A percentile compares a stretch with the other conserved stretches of the same genome.
Conservation (phyloP, 768 basidiomycete species). For the Roridomyces roridus region DNA sequence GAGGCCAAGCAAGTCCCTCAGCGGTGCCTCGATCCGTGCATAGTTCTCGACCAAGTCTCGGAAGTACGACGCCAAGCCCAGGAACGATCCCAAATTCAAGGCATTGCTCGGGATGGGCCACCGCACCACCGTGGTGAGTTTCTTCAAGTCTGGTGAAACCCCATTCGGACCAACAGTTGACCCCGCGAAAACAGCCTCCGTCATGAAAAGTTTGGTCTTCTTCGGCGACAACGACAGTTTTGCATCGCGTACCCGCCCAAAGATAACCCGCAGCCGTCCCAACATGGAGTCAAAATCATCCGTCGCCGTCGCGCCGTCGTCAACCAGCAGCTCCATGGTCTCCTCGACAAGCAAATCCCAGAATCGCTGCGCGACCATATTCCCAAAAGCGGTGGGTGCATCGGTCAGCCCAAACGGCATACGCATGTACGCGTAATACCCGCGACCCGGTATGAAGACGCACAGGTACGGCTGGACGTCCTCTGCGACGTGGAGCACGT, state of each 20-base stretch:
- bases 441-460: conserved; percentile 45
- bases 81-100: conserved; percentile 37
- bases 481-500: conserved; percentile 24
- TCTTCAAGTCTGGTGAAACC: conserved; percentile 41
- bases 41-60: conserved; percentile 41
- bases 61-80: conserved; percentile 43
- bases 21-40: conserved; percentile 33
- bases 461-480: conserved; percentile 33
- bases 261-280: conserved; percentile 28
- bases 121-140: conserved; percentile 44
- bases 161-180: conserved; percentile 37
- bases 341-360: conserved; percentile 31
- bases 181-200: conserved; percentile 42
- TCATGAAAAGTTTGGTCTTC: conserved; percentile 44
- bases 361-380: conserved; percentile 33
- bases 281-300: conserved; percentile 37
- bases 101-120: conserved; percentile 36
- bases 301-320: conserved; percentile 40
- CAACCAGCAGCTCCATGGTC: conserved; percentile 42
- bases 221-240: conserved; percentile 42
- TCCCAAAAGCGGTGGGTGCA: conserved; percentile 40
- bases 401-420: conserved; percentile 52
- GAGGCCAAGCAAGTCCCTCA: conserved; percentile 34
- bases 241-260: conserved; percentile 32
- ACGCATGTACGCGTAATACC: conserved; percentile 38